Base-by-base conservation (phyloP, 306 rosid species). In the Rubus idaeus region DNA sequence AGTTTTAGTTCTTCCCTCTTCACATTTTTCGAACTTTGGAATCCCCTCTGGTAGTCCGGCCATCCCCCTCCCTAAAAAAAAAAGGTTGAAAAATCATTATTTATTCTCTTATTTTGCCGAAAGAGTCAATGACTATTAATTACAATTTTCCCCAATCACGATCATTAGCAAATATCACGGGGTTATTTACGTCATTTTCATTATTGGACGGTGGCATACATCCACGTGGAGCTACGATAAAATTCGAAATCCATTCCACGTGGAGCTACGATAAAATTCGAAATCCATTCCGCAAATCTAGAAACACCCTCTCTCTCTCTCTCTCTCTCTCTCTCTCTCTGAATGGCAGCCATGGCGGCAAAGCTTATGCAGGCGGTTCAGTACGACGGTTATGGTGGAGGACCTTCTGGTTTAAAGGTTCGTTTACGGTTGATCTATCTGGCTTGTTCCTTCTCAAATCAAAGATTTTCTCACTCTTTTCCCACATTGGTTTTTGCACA, bases 361-460 rank as follows among this genome's bases (percentile, higher is more conserved):
- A 76, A 56, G 62, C 87, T 83, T 41, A 89, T 93, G 96, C 88
- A 70, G 47, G 98, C 93, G 8, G 80, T 93, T 83, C 91, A 78
- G 55, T 93, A 87, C 75, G 46, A 52, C 46, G 1, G 84, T 73
- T 91, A 91, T 18, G 92, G 93, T 16, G 91, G 92, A 53, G 98
- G 98, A 66, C 73, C 91, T n/a, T 5, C 87, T 40, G 89, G 60
- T 42, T 76, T 93, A 23, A 81, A 83, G 98, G 96, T 93, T 39
- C 49, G 60, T 67, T 26, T 2, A 46, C 37, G n/a, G n/a, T 64
- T 62, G 62, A 12, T 21, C 69, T 41, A 1, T 30, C 67, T 21
- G 5, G 92, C 2, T 30, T 30, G 35, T 30, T 30, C 35, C 0
- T 30, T 30, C 35, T 30, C 35, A 30, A 30, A 30, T 30, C 35